Conservation (phyloP, 139 green algal species). For the Mychonastes homosphaera region DNA sequence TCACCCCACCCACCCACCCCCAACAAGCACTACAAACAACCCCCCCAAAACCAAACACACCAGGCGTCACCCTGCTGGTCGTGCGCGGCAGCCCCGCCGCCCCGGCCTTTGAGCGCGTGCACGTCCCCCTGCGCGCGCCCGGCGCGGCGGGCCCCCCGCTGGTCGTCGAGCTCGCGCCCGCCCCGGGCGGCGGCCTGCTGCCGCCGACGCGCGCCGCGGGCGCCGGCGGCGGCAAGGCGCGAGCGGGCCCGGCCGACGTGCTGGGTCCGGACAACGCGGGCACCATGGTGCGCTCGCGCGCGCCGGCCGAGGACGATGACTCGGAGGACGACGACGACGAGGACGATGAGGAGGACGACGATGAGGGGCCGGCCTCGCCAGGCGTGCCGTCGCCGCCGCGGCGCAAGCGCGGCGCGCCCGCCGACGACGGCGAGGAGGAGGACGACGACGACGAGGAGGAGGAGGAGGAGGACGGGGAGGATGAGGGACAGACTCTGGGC, state of each 20-base stretch:
- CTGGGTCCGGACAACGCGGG: conserved; percentile 13
- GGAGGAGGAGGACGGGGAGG: conserved; percentile 2
- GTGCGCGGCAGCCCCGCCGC: conserved; percentile 29
- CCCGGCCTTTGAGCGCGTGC: conserved; percentile 36
- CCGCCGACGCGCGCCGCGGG: neutral
- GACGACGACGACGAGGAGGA: conserved; percentile 10
- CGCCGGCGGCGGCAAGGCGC: neutral
- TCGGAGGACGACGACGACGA: neutral
- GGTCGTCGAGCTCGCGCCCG: neutral
- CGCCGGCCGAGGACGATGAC: neutral
- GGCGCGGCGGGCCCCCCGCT: neutral
- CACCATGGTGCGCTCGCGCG: conserved; percentile 13
- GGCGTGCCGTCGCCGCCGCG: neutral
- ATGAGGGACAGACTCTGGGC: conserved; percentile 26
- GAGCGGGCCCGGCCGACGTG: conserved; percentile 6
- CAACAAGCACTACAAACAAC: neutral
- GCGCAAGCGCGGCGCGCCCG: too few species aligned
- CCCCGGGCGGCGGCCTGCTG: neutral
- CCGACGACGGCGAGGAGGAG: too few species aligned
- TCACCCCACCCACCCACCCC: neutral
- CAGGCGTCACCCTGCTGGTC: conserved; percentile 33
- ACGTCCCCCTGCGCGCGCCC: conserved; percentile 1
- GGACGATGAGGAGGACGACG: conserved; percentile 2
- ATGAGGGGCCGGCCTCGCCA: neutral
- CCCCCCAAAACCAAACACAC: neutral